phyloP scores from a whole-genome alignment of 352 stramenopile genomes.

The Phytophthora pisi region DNA sequence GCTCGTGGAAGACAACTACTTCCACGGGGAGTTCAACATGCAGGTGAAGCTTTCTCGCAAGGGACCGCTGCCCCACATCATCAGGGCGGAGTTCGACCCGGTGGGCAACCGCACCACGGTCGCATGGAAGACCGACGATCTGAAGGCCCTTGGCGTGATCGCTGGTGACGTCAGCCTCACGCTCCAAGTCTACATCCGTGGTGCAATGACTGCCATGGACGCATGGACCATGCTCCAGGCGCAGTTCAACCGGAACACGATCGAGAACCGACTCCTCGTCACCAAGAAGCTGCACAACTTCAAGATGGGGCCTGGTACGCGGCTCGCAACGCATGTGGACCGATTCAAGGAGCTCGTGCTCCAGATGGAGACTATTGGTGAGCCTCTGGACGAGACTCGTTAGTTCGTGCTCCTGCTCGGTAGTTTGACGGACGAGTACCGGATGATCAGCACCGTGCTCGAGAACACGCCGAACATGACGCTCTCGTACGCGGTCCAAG shows the following conservation, averaged over 20 bases:
- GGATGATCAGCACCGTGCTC: constrained; percentile 8
- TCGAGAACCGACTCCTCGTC: constrained; percentile 31
- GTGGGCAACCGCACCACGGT: neutral
- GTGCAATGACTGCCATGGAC: constrained; percentile 1
- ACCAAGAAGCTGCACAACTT: constrained; percentile 32
- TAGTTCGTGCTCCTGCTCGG: constrained; percentile 32
- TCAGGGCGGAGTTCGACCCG: neutral
- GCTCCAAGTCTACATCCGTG: constrained; percentile 24
- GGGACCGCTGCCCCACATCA: constrained; percentile 1
- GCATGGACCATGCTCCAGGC: constrained; percentile 17
- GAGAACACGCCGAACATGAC: constrained; percentile 17
- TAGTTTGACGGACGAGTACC: constrained; percentile 34
- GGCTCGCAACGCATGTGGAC: constrained; percentile 11
- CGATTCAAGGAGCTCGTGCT: constrained; percentile 2
- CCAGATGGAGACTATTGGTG: constrained; percentile 2
- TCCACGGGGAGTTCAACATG: no score
- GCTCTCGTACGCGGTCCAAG: constrained; percentile 5
- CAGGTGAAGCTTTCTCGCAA: neutral
- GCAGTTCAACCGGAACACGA: constrained; percentile 23
- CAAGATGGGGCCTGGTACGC: constrained; percentile 24
- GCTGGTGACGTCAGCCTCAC: constrained; percentile 8
- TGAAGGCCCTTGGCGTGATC: constrained; percentile 28
- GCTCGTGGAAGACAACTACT: no score
- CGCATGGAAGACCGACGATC: constrained; percentile 21
- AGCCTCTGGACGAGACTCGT: constrained; percentile 23